Evolutionary conservation across 2,329 filamentous ascomycete genomes (phyloP).

Genomic region (Pseudopyrenochaeta lycopersici): DNA sequence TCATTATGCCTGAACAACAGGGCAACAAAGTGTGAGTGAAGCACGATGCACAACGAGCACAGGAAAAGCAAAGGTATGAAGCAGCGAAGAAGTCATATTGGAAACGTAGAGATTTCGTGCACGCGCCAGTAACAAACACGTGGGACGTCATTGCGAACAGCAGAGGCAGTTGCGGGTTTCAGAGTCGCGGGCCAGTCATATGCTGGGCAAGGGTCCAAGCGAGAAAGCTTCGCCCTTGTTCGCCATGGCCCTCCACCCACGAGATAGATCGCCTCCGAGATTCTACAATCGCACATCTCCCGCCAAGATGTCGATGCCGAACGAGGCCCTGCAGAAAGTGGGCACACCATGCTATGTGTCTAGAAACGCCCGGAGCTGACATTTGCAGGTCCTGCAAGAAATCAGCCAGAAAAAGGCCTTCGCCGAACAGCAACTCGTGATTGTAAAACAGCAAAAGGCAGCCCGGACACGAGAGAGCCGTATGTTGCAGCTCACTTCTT

Average conservation of each 20-base stretch:
- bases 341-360: background rate
- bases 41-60: background rate
- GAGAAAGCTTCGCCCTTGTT: conserved; percentile 34
- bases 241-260: conserved; percentile 8
- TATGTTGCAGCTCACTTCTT: conserved; percentile 85
- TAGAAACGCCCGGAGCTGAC: background rate
- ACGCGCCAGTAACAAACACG: background rate
- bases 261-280: conserved; percentile 3
- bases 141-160: conserved; percentile 1
- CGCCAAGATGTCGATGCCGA: conserved; percentile 84
- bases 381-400: conserved; percentile 80
- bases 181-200: conserved; percentile 25
- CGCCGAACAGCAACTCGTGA: conserved; percentile 89
- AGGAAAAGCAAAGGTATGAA: background rate
- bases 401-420: conserved; percentile 89
- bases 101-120: background rate
- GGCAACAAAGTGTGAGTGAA: conserved; percentile 4
- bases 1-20: conserved; percentile 8
- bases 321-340: conserved; percentile 93
- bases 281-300: conserved; percentile 16
- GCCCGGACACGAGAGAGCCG: conserved; percentile 89
- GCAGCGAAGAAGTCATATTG: background rate
- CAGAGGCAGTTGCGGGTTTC: conserved; percentile 11
- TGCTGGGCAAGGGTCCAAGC: conserved; percentile 22
- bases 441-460: conserved; percentile 84